Percentiles rank a stretch among this genome's conserved stretches.
Evolutionary conservation across 306 rosid genomes (phyloP).

Genomic region (Cucurbita argyrosperma): DNA sequence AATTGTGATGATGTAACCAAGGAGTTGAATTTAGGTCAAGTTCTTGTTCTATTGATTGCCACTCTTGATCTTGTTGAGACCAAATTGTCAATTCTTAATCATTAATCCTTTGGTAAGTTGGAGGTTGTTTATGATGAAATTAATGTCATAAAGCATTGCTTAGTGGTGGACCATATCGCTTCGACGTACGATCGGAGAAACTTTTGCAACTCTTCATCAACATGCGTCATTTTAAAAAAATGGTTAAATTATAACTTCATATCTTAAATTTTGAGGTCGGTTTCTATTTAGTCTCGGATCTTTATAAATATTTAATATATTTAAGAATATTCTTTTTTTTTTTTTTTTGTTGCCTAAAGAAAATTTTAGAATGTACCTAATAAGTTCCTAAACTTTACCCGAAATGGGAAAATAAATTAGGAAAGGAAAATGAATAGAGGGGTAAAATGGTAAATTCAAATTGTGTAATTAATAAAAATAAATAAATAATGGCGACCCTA

Average conservation of each 20-base stretch:
- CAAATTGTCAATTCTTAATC: neutral
- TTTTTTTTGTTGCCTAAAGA: no score
- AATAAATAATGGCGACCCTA: no score
- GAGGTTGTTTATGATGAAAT: neutral
- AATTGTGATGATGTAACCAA: neutral
- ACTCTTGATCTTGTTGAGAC: neutral
- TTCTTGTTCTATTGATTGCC: neutral
- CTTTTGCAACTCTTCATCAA: neutral
- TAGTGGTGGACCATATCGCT: neutral
- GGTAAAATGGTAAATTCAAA: no score
- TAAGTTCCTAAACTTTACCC: no score
- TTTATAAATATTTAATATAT: no score
- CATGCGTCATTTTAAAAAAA: neutral
- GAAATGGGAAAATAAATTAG: no score
- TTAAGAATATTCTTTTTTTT: no score
- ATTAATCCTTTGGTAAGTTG: neutral
- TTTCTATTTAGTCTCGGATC: neutral
- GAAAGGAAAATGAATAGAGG: no score
- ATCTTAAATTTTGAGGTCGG: neutral
- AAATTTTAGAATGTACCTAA: no score
- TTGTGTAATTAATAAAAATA: no score
- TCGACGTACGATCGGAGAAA: neutral
- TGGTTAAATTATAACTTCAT: no score
- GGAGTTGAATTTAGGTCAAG: neutral
- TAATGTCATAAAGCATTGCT: neutral